Conservation (phyloP, 2,329 filamentous ascomycete genomes). For the Fusarium cyanostomum region DNA sequence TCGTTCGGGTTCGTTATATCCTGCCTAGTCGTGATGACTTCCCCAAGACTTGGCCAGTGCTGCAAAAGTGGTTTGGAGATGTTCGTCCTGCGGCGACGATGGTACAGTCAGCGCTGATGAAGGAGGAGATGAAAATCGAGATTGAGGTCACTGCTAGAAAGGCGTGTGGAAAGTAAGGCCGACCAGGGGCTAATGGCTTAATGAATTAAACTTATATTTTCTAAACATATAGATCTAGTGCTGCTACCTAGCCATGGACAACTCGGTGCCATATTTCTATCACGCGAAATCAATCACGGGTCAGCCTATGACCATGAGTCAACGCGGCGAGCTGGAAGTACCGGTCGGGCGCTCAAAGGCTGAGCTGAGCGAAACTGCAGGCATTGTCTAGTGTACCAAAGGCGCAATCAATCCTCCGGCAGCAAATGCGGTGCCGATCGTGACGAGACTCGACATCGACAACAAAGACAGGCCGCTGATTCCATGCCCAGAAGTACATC, state of each 20-base stretch:
- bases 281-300: no score
- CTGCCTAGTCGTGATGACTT: conserved; percentile 60
- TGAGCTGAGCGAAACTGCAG: background rate
- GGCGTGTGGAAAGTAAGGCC: conserved; percentile 28
- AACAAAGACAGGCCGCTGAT: conserved; percentile 73
- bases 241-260: no score
- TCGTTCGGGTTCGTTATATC: conserved; percentile 63
- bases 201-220: background rate
- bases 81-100: conserved; percentile 64
- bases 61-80: conserved; percentile 59
- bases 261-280: no score
- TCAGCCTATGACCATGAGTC: no score
- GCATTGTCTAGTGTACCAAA: conserved; percentile 37
- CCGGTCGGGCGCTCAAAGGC: no score
- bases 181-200: background rate
- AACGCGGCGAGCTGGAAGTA: no score
- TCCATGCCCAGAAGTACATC: conserved; percentile 75
- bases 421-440: conserved; percentile 66
- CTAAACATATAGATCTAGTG: background rate
- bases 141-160: conserved; percentile 55
- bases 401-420: conserved; percentile 53
- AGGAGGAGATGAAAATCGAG: conserved; percentile 58
- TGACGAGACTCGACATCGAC: conserved; percentile 69
- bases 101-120: conserved; percentile 61
- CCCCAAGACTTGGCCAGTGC: conserved; percentile 58